Conservation (phyloP, 2,329 filamentous ascomycete species). For the Endothia cerciana region DNA sequence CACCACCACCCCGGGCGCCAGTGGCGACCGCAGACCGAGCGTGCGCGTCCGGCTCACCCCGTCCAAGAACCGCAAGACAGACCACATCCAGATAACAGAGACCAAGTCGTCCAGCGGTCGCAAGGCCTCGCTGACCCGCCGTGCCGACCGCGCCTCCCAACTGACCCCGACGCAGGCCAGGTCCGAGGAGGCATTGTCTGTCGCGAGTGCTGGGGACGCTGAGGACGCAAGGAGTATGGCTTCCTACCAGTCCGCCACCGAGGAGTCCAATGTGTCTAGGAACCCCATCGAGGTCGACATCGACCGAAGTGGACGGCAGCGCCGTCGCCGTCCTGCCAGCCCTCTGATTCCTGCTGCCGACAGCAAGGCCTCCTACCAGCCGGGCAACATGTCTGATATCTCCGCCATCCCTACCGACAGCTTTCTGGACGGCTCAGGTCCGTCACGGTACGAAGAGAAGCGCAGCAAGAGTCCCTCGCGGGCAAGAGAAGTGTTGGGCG, state of each 20-base stretch:
- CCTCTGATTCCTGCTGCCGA: slow-evolving; percentile 64
- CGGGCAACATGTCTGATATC: slow-evolving; percentile 77
- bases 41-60: slow-evolving; percentile 81
- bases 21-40: slow-evolving; percentile 74
- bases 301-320: slow-evolving; percentile 56
- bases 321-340: slow-evolving; percentile 67
- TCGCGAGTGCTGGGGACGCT: slow-evolving; percentile 34
- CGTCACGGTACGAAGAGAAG: slow-evolving; percentile 40
- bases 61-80: slow-evolving; percentile 69
- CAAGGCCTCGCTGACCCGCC: slow-evolving; percentile 62
- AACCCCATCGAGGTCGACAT: slow-evolving; percentile 92
- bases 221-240: slow-evolving; percentile 70
- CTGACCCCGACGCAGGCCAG: slow-evolving; percentile 44
- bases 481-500: slow-evolving; percentile 43
- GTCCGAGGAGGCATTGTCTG: slow-evolving; percentile 45
- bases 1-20: slow-evolving; percentile 51
- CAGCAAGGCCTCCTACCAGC: slow-evolving; percentile 63
- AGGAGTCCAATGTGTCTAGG: slow-evolving; percentile 76
- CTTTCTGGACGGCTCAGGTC: slow-evolving; percentile 63
- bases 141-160: slow-evolving; percentile 52
- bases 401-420: slow-evolving; percentile 72
- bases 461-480: slow-evolving; percentile 49
- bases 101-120: slow-evolving; percentile 64
- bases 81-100: slow-evolving; percentile 87
- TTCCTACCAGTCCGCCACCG: slow-evolving; percentile 78